Conservation (phyloP, 148 eudicot genomes). For the Limonium bicolor region DNA sequence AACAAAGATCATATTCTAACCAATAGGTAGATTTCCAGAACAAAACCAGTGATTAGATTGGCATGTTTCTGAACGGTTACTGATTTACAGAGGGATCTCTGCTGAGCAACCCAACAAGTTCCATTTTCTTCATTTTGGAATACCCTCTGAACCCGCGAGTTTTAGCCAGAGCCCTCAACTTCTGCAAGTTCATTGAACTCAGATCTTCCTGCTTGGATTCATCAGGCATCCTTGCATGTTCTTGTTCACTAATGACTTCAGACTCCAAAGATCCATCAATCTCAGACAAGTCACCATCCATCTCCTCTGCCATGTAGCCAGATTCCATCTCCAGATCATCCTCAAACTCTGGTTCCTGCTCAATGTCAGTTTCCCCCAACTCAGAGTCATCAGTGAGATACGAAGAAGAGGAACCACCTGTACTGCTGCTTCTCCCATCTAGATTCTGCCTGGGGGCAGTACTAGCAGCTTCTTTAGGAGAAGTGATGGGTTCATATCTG, state of each 20-base stretch:
- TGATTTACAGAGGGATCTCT: too few species aligned
- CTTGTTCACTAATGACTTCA: slow-evolving; percentile 15
- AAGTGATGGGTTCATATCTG: slow-evolving; percentile 12
- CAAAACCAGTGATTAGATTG: too few species aligned
- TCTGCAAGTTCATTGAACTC: slow-evolving; percentile 49
- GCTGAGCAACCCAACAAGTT: slow-evolving; percentile 54
- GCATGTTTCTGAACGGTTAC: too few species aligned
- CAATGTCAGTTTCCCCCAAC: slow-evolving; percentile 12
- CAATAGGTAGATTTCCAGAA: too few species aligned
- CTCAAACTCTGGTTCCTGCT: slow-evolving; percentile 22
- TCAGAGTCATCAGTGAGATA: slow-evolving; percentile 11
- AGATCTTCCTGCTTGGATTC: slow-evolving; percentile 15
- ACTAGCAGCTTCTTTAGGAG: slow-evolving; percentile 3
- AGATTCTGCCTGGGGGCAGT: slow-evolving; percentile 12
- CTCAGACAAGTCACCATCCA: slow-evolving; percentile 27
- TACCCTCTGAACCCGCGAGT: slow-evolving; percentile 68
- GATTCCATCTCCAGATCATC: slow-evolving; percentile 22
- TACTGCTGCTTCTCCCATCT: slow-evolving; percentile 13
- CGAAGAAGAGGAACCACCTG: slow-evolving; percentile 4
- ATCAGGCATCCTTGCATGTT: slow-evolving; percentile 13
- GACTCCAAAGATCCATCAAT: slow-evolving; percentile 22
- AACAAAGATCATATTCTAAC: too few species aligned
- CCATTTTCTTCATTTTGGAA: slow-evolving; percentile 65
- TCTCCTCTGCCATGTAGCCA: slow-evolving; percentile 11
- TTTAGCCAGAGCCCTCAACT: slow-evolving; percentile 64